Conservation (phyloP, 2,329 filamentous ascomycete genomes). For the Penicillium sp. region DNA sequence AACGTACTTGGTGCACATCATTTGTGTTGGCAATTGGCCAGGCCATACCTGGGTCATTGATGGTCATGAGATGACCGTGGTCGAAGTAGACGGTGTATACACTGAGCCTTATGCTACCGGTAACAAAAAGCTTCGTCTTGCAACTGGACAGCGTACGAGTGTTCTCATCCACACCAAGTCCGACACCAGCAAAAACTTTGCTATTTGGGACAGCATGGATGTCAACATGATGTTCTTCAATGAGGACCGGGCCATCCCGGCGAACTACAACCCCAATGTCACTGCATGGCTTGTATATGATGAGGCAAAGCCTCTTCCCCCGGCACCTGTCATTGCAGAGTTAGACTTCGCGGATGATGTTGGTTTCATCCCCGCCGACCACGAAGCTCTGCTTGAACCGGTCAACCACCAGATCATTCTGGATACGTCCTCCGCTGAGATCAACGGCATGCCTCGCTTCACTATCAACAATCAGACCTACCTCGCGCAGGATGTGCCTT, state of each 20-base stretch:
- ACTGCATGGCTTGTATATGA: slow-evolving; percentile 55
- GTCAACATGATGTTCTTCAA: slow-evolving; percentile 49
- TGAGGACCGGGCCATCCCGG: slow-evolving; percentile 52
- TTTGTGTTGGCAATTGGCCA: slow-evolving; percentile 72
- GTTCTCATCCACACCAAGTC: slow-evolving; percentile 62
- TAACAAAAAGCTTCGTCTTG: slow-evolving; percentile 64
- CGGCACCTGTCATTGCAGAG: slow-evolving; percentile 57
- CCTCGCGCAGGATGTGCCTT: slow-evolving; percentile 71
- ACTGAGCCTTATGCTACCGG: slow-evolving; percentile 40
- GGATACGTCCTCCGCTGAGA: slow-evolving; percentile 62
- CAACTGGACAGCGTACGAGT: slow-evolving; percentile 64
- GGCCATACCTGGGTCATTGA: slow-evolving; percentile 52
- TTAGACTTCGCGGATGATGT: slow-evolving; percentile 71
- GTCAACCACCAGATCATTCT: slow-evolving; percentile 33
- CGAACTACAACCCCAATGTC: slow-evolving; percentile 61
- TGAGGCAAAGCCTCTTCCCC: slow-evolving; percentile 44
- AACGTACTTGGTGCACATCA: slow-evolving; percentile 70
- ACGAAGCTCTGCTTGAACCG: slow-evolving; percentile 25
- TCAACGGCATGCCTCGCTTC: slow-evolving; percentile 62
- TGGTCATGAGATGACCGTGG: slow-evolving; percentile 40
- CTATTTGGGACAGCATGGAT: slow-evolving; percentile 70
- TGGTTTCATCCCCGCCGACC: slow-evolving; percentile 24
- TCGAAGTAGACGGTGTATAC: slow-evolving; percentile 39
- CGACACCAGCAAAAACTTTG: slow-evolving; percentile 62
- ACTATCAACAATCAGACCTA: slow-evolving; percentile 80